These are phyloP conservation scores for Pulicaria dysenterica DNA, from an alignment of 129 eudicot species.

Conservation along the genomic window DNA sequence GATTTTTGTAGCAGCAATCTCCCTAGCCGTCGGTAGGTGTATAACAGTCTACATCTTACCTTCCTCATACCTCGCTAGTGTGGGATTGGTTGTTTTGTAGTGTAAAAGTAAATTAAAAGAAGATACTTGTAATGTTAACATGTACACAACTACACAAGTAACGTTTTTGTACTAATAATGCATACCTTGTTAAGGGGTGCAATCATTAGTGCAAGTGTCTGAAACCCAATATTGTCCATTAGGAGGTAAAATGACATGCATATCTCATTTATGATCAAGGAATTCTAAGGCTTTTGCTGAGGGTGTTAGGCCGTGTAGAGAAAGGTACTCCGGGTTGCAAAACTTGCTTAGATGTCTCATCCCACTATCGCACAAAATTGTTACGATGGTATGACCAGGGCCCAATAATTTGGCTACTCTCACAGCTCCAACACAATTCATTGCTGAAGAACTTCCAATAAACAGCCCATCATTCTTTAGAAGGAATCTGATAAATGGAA, in stretches of 20 bases:
- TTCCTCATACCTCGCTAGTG: too few species aligned
- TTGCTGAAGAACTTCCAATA: constrained; percentile 96
- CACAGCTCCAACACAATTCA: constrained; percentile 98
- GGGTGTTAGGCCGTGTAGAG: constrained; percentile 69
- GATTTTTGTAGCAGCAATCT: too few species aligned
- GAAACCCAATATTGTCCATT: background rate
- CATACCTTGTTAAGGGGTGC: background rate
- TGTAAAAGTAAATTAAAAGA: background rate
- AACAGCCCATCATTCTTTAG: constrained; percentile 83
- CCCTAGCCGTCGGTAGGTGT: too few species aligned
- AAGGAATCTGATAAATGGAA: constrained; percentile 56
- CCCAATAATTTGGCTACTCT: constrained; percentile 77
- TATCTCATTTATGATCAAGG: constrained; percentile 39
- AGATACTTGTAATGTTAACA: background rate
- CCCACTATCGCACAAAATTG: constrained; percentile 84
- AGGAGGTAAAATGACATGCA: background rate
- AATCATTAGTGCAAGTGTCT: background rate
- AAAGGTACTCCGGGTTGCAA: constrained; percentile 62
- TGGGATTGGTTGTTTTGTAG: too few species aligned
- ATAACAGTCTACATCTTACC: too few species aligned
- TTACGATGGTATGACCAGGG: constrained; percentile 83
- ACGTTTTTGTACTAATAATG: background rate
- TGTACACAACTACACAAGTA: background rate
- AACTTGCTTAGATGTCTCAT: constrained; percentile 95
- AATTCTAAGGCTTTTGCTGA: constrained; percentile 72